Base-by-base conservation (phyloP, 208 protist genomes). In the Trichomonas vaginalis region DNA sequence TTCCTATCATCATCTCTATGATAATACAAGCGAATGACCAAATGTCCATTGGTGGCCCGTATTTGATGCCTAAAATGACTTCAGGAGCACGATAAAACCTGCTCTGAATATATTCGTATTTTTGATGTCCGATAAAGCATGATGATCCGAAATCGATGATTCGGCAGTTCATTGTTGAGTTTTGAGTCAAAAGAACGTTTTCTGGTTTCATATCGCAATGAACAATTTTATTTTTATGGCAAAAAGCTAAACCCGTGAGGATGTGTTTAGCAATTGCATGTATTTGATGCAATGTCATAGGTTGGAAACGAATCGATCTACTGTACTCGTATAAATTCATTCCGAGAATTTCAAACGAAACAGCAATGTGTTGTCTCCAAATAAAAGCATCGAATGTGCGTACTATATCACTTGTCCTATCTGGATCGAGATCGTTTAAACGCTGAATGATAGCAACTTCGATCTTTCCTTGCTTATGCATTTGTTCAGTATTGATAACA, bases 111-210 rank as follows among this genome's bases (percentile, higher is more conserved):
- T 98, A 97, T 96, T 97, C 97, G 97, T 99, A 98, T 88, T 98
- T 61, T 96, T 98, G 97, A 92, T 98, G 96, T 21, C 97, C 96
- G 10, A 96, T 96, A 82, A 98, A 98, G 96, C 98, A 99, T 40
- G 98, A 97, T 42, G 97, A 98, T 45, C 99, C 99, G 97, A 99
- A 99, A 97, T 99, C 99, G 95, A 99, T 99, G 21, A 99, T 95
- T 95, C 98, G 98, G 27, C 45, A 51, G 15, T 48, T 17, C 46
- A n/a, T 51, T 39, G 35, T 51, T 15, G 15, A 35, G 10, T 92
- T 51, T 0, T 40, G 39, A 14, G 51, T 6, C 17, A 92, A 32
- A 37, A 92, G 27, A 92, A 92, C 86, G 39, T 92, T 92, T 51
- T 92, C 86, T 45, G 86, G 86, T 39, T 92, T 92, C 40, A 92